These are phyloP conservation scores for Adansonia gregorii DNA, from an alignment of 441 rosid genomes.

Conservation along the genomic window DNA sequence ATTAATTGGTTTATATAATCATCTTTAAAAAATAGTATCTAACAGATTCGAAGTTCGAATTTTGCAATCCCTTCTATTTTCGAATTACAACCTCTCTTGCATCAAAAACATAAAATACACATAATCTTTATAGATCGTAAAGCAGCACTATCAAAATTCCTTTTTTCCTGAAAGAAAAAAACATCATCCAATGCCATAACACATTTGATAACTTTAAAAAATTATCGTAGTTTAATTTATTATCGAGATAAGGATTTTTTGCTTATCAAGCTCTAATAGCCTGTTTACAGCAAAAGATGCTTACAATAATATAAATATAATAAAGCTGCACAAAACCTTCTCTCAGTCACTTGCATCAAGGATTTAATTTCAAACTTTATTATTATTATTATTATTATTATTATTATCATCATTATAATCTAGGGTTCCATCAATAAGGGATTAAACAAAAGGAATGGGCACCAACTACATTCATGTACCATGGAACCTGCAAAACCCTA, in stretches of 20 bases:
- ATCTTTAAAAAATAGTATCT: too few relatives aligned
- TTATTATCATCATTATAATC: neutral
- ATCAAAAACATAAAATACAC: too few relatives aligned
- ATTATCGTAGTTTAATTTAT: neutral
- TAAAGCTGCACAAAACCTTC: neutral
- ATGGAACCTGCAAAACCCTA: neutral
- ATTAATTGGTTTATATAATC: neutral
- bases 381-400: neutral
- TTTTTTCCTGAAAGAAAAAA: neutral
- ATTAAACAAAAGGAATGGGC: neutral
- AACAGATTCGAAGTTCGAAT: neutral
- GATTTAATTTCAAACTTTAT: neutral
- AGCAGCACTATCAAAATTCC: neutral
- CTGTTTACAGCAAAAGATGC: constrained; percentile 9
- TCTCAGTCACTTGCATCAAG: constrained; percentile 11
- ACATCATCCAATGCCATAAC: neutral
- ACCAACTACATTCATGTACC: neutral
- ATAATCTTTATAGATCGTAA: neutral
- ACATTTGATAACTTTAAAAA: neutral
- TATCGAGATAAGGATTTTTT: neutral
- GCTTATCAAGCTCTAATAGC: neutral
- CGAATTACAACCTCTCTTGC: too few relatives aligned
- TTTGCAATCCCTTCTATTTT: too few relatives aligned
- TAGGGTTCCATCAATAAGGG: neutral
- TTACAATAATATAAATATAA: constrained; percentile 9